Base-by-base conservation (phyloP, 2,329 filamentous ascomycete genomes). In the Plenodomus tracheiphilus region DNA sequence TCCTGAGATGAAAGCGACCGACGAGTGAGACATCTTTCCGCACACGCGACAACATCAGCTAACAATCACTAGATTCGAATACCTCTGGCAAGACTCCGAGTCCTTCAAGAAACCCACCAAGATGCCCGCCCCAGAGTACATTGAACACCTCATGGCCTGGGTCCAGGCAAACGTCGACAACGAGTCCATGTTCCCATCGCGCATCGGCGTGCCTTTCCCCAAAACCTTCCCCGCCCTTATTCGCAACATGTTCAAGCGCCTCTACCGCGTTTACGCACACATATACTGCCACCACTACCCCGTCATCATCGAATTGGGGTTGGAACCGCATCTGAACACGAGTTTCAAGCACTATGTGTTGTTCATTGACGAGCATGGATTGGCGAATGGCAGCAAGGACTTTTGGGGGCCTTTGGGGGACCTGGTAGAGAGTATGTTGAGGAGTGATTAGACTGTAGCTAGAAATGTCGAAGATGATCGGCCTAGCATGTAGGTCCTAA, bases 301-400 rank as follows among this genome's bases (percentile, higher is more conserved):
- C 30, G 92, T 99, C 59, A 88, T 99, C 61, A 88, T 95, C 50
- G 91, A 97, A 71, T 83, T 99, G 34, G 94, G 94, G 18, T 83
- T 99, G 49, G 94, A 99, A 75, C 92, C 95, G 38, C 94, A 99
- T 74, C 83, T 99, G 59, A 99, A 99, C 77, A 99, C 94, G 13
- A 96, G 91, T 76, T 99, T 99, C 85, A 99, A 99, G 82, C 94
- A 99, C 75, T 99, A 97, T 69, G 94, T 99, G 54, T 83, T 99
- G 50, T 99, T 99, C 75, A 91, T 99, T 62, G 92, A 99, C 73
- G 95, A 99, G 81, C 94, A 97, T 75, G 86, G 85, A 61, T 77
- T 99, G 61, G 91, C 91, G 21, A 95, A 86, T 67, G 94, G 93
- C 42, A 74, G 72, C 49, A 92, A 96, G 75, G 94, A 99, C 74